phyloP scores from a whole-genome alignment of 495 filamentous ascomycete genomes.

The Xylaria flabelliformis region DNA sequence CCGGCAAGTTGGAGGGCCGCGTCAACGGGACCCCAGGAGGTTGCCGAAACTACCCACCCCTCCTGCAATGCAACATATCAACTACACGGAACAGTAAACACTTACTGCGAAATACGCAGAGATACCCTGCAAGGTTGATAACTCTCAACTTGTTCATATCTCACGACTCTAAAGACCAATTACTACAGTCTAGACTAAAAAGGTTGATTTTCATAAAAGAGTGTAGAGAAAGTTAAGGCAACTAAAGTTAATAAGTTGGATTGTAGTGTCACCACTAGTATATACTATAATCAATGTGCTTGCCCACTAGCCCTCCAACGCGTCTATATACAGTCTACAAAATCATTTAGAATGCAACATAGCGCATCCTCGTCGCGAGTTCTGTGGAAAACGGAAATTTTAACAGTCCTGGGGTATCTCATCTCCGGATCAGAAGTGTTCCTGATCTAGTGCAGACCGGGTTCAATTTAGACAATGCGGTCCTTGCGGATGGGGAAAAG shows the following conservation, averaged over 20 bases:
- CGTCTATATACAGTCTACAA: constrained; percentile 26
- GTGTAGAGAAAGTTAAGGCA: background rate
- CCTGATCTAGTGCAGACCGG: background rate
- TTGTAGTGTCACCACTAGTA: constrained; percentile 12
- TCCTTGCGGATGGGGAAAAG: constrained; percentile 33
- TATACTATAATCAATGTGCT: constrained; percentile 15
- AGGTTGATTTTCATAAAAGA: background rate
- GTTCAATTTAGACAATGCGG: constrained; percentile 24
- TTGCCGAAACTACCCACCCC: background rate
- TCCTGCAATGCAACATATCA: background rate
- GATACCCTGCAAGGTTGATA: background rate
- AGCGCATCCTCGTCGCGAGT: constrained; percentile 22
- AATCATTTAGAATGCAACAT: constrained; percentile 8
- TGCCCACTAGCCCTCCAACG: constrained; percentile 10
- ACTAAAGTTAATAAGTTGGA: constrained; percentile 16
- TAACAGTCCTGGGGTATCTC: constrained; percentile 18
- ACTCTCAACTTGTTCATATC: background rate
- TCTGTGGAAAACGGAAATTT: constrained; percentile 8
- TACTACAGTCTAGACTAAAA: background rate
- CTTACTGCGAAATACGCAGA: background rate
- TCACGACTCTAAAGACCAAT: background rate
- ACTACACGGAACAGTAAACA: constrained; percentile 15
- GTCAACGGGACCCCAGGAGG: background rate
- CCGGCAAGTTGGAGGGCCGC: background rate
- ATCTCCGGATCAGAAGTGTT: background rate